Percentiles rank a stretch among this genome's conserved stretches.
Evolutionary conservation across 2,329 filamentous ascomycete genomes (phyloP).

Genomic region (Neonectria sp.): DNA sequence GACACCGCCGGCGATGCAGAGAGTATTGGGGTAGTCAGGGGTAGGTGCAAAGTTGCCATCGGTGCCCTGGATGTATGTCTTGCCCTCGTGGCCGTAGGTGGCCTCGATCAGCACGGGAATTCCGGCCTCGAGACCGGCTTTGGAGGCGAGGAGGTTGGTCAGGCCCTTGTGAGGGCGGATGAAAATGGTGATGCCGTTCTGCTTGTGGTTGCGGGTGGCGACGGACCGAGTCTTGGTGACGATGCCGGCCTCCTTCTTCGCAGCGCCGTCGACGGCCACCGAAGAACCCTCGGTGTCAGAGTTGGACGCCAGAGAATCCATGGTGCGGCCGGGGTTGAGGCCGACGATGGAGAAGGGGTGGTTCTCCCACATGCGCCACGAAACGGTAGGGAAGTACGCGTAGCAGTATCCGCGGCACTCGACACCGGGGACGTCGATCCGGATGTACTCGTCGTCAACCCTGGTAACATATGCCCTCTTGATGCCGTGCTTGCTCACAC

Average conservation of each 20-base stretch:
- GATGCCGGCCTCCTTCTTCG: constrained; percentile 37
- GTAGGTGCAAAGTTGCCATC: constrained; percentile 38
- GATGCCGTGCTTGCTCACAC: constrained; percentile 42
- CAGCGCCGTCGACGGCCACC: neutral
- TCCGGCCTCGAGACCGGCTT: constrained; percentile 29
- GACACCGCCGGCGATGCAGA: constrained; percentile 52
- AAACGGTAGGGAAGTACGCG: constrained; percentile 49
- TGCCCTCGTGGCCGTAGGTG: constrained; percentile 48
- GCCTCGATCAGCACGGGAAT: constrained; percentile 49
- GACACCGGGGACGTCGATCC: constrained; percentile 48
- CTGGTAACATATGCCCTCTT: constrained; percentile 47
- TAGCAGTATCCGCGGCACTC: constrained; percentile 49
- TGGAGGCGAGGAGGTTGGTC: constrained; percentile 40
- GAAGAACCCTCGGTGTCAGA: constrained; percentile 28
- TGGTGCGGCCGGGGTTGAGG: constrained; percentile 29
- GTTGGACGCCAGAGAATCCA: neutral
- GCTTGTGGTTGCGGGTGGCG: neutral
- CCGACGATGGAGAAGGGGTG: constrained; percentile 52
- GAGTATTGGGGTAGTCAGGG: constrained; percentile 43
- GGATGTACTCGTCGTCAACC: constrained; percentile 50
- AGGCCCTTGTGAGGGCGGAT: constrained; percentile 44
- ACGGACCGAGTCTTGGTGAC: constrained; percentile 12
- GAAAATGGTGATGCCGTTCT: constrained; percentile 48
- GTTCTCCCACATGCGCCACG: constrained; percentile 52
- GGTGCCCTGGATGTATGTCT: constrained; percentile 36